phyloP scores from a whole-genome alignment of 768 basidiomycete species.

The Wakefieldia striispora region DNA sequence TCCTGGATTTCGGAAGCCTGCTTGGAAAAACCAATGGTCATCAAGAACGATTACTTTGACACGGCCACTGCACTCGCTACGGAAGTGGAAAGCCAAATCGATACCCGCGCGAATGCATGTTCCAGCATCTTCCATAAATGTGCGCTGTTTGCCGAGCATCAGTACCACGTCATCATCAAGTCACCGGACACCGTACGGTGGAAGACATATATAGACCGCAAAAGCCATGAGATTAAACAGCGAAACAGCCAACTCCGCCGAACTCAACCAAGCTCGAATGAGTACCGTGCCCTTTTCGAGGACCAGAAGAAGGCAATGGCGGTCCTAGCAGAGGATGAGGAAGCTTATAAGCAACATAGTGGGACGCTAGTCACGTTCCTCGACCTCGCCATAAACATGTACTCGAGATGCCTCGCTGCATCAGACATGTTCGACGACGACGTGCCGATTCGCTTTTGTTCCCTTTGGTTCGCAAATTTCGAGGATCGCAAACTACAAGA shows the following conservation, averaged over 20 bases:
- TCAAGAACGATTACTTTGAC: constrained; percentile 68
- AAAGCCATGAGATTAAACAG: constrained; percentile 63
- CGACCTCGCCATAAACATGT: constrained; percentile 78
- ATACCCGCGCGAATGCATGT: constrained; percentile 29
- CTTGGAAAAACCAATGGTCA: constrained; percentile 71
- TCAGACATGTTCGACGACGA: constrained; percentile 78
- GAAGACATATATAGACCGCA: constrained; percentile 71
- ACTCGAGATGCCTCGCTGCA: constrained; percentile 66
- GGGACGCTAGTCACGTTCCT: constrained; percentile 60
- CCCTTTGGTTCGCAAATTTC: constrained; percentile 91
- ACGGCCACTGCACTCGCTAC: constrained; percentile 46
- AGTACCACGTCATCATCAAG: constrained; percentile 69
- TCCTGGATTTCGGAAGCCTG: constrained; percentile 89
- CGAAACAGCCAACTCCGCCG: constrained; percentile 38
- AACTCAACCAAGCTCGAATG: constrained; percentile 15
- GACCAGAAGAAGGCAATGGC: constrained; percentile 44
- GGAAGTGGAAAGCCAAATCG: constrained; percentile 20
- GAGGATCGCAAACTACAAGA: constrained; percentile 50
- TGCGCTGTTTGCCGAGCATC: constrained; percentile 86
- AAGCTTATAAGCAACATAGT: constrained; percentile 39
- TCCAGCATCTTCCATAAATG: constrained; percentile 75
- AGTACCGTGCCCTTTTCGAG: constrained; percentile 32
- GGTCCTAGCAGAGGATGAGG: constrained; percentile 54
- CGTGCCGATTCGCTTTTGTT: constrained; percentile 76
- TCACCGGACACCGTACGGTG: constrained; percentile 70